Evolutionary conservation across 225 moss, liverwort and hornwort species (phyloP), one percentile per base, ranked within the genome.

Genomic region (Climacium dendroides): DNA sequence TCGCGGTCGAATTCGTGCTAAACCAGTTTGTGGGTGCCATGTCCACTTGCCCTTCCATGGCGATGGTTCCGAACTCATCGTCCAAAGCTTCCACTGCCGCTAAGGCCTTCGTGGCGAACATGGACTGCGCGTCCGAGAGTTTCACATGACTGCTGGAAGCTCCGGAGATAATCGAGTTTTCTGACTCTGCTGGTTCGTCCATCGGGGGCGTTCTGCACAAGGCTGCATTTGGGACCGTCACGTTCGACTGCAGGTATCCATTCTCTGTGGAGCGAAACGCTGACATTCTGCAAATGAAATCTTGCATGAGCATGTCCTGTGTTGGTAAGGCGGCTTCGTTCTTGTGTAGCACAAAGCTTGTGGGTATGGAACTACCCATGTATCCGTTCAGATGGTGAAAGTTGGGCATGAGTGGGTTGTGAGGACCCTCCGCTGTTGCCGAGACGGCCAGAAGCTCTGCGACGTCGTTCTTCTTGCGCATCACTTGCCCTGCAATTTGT

Each of bases 381-480:
- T 67, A 76, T 15, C 76, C 66, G 28, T 66, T 59, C 15, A 80
- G 69, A 28, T 87, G 89, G 80, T 79, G 80, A 58, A 80, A 84
- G 17, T 89, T 78, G 28, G 87, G 83, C 74, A 83, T 71, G 80
- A 70, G 60, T 23, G 78, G 71, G 66, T 78, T 77, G 73, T 74
- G 48, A 29, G 35, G 47, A 15, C 57, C 87, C 7, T 72, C 84
- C 34, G 41, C 67, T 74, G 86, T 19, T 37, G 83, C n/a, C 25
- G 77, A 78, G 22, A 60, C 62, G 47, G 84, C 63, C 47, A 93
- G 64, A 43, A 86, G 28, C 47, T 91, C 85, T 7, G 47, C 88
- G 35, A 92, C 89, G 64, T 89, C 92, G 59, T 89, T 66, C 73
- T 88, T 92, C 55, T 88, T 87, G 47, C 61, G 82, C 15, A 89